Percentiles rank a stretch among this genome's conserved stretches.
These are phyloP conservation scores for Globisporangium abappressorium DNA, from an alignment of 352 stramenopile genomes.

Conservation along the genomic window DNA sequence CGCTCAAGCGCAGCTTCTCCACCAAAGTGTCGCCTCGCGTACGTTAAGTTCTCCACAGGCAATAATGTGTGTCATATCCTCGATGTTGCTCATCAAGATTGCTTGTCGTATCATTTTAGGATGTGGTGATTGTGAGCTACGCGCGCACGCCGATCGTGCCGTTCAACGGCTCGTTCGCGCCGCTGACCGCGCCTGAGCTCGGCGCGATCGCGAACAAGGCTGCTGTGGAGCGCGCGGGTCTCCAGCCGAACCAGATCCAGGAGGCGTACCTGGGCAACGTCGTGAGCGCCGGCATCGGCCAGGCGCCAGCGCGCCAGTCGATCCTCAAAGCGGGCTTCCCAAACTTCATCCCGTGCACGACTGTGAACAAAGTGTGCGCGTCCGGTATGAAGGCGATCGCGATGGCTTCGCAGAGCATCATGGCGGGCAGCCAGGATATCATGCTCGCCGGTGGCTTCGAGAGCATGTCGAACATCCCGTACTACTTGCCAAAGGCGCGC, in stretches of 20 bases:
- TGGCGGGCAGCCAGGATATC: conserved; percentile 79
- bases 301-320: conserved; percentile 95
- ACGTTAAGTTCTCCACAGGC: conserved; percentile 22
- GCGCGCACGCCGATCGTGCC: conserved; percentile 95
- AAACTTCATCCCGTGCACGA: conserved; percentile 94
- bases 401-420: conserved; percentile 88
- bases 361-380: conserved; percentile 99
- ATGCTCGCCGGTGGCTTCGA: conserved; percentile 96
- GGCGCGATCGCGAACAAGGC: conserved; percentile 91
- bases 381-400: conserved; percentile 92
- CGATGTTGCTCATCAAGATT: not conserved
- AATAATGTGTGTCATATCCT: not conserved
- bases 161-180: conserved; percentile 92
- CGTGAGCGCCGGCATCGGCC: conserved; percentile 93
- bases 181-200: conserved; percentile 88
- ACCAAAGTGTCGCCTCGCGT: conserved; percentile 34
- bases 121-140: conserved; percentile 95
- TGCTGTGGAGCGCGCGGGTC: conserved; percentile 66
- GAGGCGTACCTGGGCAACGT: conserved; percentile 98
- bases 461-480: conserved; percentile 97
- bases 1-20: conserved; percentile 43
- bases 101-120: conserved; percentile 20
- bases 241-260: conserved; percentile 84
- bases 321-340: conserved; percentile 90
- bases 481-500: conserved; percentile 94